Conservation (phyloP, 2,329 filamentous ascomycete genomes). For the Colletotrichum simmondsii region DNA sequence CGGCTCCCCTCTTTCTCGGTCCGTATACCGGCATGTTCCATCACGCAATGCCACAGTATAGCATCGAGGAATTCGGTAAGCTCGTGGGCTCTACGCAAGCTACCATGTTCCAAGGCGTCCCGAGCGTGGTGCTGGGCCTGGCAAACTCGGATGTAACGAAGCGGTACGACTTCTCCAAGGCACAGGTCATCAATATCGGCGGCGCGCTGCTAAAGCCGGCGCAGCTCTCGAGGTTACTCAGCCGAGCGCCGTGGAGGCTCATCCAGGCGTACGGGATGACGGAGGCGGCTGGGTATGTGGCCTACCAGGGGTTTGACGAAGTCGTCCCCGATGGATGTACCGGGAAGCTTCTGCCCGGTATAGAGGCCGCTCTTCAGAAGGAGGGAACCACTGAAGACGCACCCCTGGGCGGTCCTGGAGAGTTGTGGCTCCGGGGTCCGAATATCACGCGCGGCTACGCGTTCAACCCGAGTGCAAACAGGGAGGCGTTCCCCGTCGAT, state of each 20-base stretch:
- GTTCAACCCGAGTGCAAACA: slow-evolving; percentile 50
- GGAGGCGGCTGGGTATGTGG: slow-evolving; percentile 54
- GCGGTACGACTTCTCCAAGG: slow-evolving; percentile 49
- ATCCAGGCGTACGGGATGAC: slow-evolving; percentile 59
- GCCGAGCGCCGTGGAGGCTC: slow-evolving; percentile 48
- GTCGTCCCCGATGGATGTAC: slow-evolving; percentile 45
- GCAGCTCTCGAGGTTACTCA: slow-evolving; percentile 44
- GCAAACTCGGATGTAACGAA: slow-evolving; percentile 47
- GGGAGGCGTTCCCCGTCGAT: slow-evolving; percentile 46
- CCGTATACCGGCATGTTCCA: slow-evolving; percentile 56
- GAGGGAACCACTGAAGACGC: slow-evolving; percentile 49
- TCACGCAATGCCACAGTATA: slow-evolving; percentile 54
- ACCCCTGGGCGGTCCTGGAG: slow-evolving; percentile 49
- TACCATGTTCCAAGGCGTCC: slow-evolving; percentile 52
- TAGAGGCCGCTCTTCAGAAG: slow-evolving; percentile 51
- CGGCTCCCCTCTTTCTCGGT: slow-evolving; percentile 54
- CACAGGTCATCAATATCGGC: slow-evolving; percentile 49
- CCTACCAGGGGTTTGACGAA: slow-evolving; percentile 49
- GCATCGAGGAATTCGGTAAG: slow-evolving; percentile 46
- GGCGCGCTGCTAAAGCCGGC: slow-evolving; percentile 47
- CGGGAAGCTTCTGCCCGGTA: slow-evolving; percentile 49
- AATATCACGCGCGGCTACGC: slow-evolving; percentile 56
- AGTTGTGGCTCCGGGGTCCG: slow-evolving; percentile 55
- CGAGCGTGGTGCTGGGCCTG: slow-evolving; percentile 49
- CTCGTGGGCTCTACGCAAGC: slow-evolving; percentile 48